Conservation (phyloP, 345 rosid species). For the Corchorus olitorius region DNA sequence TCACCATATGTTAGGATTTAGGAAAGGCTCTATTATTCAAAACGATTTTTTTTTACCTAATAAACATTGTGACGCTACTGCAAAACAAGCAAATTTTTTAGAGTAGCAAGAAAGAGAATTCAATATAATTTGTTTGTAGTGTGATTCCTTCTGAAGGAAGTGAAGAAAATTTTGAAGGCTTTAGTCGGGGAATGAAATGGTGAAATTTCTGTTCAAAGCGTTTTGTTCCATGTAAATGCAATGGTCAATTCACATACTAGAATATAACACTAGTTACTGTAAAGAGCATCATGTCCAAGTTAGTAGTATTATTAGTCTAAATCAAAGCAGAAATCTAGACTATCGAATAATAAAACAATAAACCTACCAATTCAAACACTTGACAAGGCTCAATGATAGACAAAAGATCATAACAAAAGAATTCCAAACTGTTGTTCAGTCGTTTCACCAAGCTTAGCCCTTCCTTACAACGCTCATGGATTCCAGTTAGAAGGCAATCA, state of each 20-base stretch:
- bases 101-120: too few relatives aligned
- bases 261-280: conserved; percentile 14
- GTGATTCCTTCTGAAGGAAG: too few relatives aligned
- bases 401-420: conserved; percentile 96
- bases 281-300: conserved; percentile 17
- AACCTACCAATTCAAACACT: conserved; percentile 92
- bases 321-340: background rate
- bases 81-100: too few relatives aligned
- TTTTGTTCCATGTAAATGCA: background rate
- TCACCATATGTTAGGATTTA: too few relatives aligned
- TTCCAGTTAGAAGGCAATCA: conserved; percentile 96
- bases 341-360: conserved; percentile 13
- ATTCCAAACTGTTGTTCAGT: conserved; percentile 96
- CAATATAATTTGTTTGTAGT: too few relatives aligned
- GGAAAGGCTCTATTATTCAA: too few relatives aligned
- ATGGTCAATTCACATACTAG: background rate
- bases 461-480: conserved; percentile 97
- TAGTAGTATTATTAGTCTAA: background rate
- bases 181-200: background rate
- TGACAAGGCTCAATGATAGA: conserved; percentile 95
- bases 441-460: conserved; percentile 94
- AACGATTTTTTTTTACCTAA: too few relatives aligned
- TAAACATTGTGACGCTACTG: too few relatives aligned
- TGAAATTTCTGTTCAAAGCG: conserved; percentile 6
- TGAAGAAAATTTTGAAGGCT: too few relatives aligned